Evolutionary conservation across 331 rosid species (phyloP), one percentile per base, ranked within the genome.

Genomic region (Quercus lobata): DNA sequence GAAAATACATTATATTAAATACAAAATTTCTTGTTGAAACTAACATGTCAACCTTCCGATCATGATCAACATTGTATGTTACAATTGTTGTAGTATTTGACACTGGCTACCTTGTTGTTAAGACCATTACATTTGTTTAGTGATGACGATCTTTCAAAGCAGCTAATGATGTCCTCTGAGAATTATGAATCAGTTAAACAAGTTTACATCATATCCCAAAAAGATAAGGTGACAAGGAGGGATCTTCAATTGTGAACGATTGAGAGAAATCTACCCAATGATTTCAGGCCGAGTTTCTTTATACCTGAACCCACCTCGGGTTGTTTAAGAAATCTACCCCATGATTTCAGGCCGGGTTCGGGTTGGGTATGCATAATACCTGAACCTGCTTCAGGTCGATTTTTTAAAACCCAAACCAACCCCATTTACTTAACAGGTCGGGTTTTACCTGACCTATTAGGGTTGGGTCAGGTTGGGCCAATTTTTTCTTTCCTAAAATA

Each of bases 281-380:
- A 10, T 62, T 77, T 30, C 5, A 30, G 5, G 34, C 34, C 0
- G 5, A 1, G 34, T 30, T 30, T 30, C 34, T 30, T 30, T 30
- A 30, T 30, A 30, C 34, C 4, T 0, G 1, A 30, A 30, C 34
- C 34, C 34, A 30, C 34, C 5, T 5, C 5, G 34, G 1, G 34
- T 30, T 30, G 34, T 30, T 30, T 30, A 30, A 30, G 34, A 30
- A 30, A 30, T 32, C 35, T 32, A 32, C 35, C 35, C 35, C 72
- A 79, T 87, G 86, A 76, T 79, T 74, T 84, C 86, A 79, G 76
- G 55, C 84, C 84, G 69, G 69, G 54, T 3, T 68, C 76, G 0
- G 1, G 6, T 5, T 0, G 22, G 24, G 17, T 5, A 57, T 57
- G 35, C 6, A 32, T 32, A 32, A 32, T 32, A 32, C 35, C 35